phyloP scores from a whole-genome alignment of 768 basidiomycete genomes.

The Tulasnella calospora region DNA sequence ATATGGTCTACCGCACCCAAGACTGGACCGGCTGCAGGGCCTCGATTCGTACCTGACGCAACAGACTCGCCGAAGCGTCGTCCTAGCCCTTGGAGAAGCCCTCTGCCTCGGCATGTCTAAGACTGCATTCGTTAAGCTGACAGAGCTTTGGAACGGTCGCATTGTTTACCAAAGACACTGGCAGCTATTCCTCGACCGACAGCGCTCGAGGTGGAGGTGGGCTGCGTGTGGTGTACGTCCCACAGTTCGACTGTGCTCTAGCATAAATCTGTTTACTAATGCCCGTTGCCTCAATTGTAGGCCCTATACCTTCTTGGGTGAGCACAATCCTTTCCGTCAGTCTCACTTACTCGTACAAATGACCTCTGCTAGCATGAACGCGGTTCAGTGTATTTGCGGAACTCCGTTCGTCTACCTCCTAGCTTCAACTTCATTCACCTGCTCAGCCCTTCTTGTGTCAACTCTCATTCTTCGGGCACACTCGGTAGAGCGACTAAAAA shows the following conservation, averaged over 20 bases:
- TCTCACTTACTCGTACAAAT: neutral
- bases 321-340: neutral
- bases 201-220: neutral
- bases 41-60: neutral
- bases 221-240: neutral
- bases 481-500: neutral
- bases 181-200: neutral
- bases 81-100: neutral
- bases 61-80: neutral
- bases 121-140: neutral
- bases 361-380: neutral
- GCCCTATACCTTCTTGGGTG: neutral
- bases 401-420: neutral
- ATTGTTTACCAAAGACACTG: constrained; percentile 4
- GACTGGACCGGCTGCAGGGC: constrained; percentile 6
- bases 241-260: neutral
- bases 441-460: neutral
- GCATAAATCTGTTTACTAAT: neutral
- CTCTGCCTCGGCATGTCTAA: neutral
- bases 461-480: neutral
- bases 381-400: neutral
- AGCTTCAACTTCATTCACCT: neutral
- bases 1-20: neutral
- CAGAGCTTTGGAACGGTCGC: constrained; percentile 1
- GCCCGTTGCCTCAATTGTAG: neutral